Evolutionary conservation across 768 basidiomycete genomes (phyloP).

Genomic region (Boletus vinaceobasis): DNA sequence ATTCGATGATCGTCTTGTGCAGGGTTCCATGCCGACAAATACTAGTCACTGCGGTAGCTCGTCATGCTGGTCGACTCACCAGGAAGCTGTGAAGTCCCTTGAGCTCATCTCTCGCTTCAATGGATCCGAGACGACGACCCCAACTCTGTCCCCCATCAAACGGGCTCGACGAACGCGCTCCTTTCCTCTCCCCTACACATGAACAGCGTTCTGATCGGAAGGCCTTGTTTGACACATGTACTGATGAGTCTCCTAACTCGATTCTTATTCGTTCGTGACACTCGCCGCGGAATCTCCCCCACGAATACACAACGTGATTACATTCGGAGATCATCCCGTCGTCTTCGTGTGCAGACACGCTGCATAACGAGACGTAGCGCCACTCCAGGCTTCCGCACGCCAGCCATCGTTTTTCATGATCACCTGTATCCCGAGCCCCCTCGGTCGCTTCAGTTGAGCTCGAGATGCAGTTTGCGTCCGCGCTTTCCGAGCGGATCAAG

Average conservation of each 20-base stretch:
- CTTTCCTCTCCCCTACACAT: conserved; percentile 22
- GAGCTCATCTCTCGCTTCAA: conserved; percentile 86
- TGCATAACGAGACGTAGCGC: conserved; percentile 18
- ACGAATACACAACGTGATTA: conserved; percentile 21
- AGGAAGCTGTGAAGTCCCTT: conserved; percentile 81
- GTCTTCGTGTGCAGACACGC: conserved; percentile 7
- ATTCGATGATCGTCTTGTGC: conserved; percentile 1
- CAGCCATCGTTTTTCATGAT: conserved; percentile 3
- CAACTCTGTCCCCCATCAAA: conserved; percentile 13
- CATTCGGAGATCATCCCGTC: conserved; percentile 27
- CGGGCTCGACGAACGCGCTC: conserved; percentile 26
- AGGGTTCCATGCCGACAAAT: conserved; percentile 98
- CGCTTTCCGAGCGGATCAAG: conserved; percentile 52
- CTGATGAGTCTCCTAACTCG: conserved; percentile 29
- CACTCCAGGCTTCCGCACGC: not conserved
- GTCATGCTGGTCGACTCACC: conserved; percentile 79
- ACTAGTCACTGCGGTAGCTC: conserved; percentile 93
- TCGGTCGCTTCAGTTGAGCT: conserved; percentile 41
- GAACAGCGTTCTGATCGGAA: conserved; percentile 7
- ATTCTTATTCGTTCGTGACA: conserved; percentile 21
- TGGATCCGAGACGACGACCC: conserved; percentile 49
- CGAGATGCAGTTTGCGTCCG: conserved; percentile 37
- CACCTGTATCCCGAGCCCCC: conserved; percentile 16
- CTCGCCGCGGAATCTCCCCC: conserved; percentile 29
- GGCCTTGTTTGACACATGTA: conserved; percentile 10